Evolutionary conservation across 2,329 filamentous ascomycete genomes (phyloP), one percentile per base, ranked within the genome.

Genomic region (Cercospora berteroae): DNA sequence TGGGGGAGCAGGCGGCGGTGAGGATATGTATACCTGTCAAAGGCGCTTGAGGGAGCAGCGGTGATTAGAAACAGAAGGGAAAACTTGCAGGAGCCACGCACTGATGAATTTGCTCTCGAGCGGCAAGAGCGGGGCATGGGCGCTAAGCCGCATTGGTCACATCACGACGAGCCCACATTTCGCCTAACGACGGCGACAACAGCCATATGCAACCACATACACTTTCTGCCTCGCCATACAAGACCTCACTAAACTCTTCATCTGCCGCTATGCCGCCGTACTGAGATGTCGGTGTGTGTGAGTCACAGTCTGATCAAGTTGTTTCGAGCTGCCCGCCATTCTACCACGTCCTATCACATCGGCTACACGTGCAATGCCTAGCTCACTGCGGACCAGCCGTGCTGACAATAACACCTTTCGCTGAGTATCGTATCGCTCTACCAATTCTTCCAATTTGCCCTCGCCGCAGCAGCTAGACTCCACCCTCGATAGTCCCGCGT

Each of bases 21-120:
- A 50, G 27, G 50, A 48, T 42, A 55, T 57, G 48, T 68, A 59
- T 64, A 73, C 71, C 71, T 73, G 63, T 71, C 67, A 66, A 73
- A 74, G 71, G 70, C 71, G 60, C 69, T 57, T 61, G 64, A 50
- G 58, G 64, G n/a, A 55, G 44, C 16, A 55, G 42, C 59, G 63
- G 56, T 60, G 63, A 63, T 58, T 58, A 36, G 55, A 36, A 58
- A 20, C 27, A 58, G 55, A 36, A 58, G 48, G 48, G 48, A 55
- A 55, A 55, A 55, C 48, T 27, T 55, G 48, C 48, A 29, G 48
- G 48, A 55, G 48, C 48, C 48, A 55, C 48, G 48, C 48, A 55
- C 48, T 55, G 48, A 55, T 55, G 48, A 55, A 55, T 55, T 55
- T 55, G 48, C 48, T 27, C 48, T 55, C 25, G 23, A 55, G 48